Base-by-base conservation (phyloP, 345 rosid genomes). In the Salix dunnii region DNA sequence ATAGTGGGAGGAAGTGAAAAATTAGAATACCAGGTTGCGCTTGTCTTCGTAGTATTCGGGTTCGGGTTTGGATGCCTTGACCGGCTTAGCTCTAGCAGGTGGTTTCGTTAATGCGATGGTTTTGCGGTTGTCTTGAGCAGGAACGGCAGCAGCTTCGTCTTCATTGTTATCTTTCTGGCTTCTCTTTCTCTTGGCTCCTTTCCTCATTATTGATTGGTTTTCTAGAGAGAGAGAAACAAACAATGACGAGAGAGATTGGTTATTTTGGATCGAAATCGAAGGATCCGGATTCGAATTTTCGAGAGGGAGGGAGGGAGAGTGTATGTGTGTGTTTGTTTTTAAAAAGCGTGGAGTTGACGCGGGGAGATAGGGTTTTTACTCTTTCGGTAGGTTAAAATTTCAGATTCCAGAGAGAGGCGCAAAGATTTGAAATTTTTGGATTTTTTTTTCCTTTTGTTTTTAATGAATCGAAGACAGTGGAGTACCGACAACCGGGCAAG, bases 11-110 rank as follows among this genome's bases (percentile, higher is more conserved):
- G 40, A 28, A 49, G 17, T 8, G 46, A 68, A 51, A 18, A 11
- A 20, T 11, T 16, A 14, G 3, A 42, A 69, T 87, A 96, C 99
- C 92, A 96, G 77, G 87, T 89, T 92, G 17, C 98, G 97, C 80
- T 87, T 70, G 1, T 94, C 98, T 77, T 96, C 94, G 65, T 94
- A 87, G 86, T 85, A 96, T 86, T 92, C 91, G 46, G 94, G 91
- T 75, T 91, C 93, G 2, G 89, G 89, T 74, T 86, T 91, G 60
- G 87, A 74, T 28, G 77, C 84, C 86, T 84, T 87, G 21, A 79
- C 75, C 23, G 88, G 86, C 85, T 92, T 91, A 80, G 92, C 87
- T 68, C 78, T 80, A 25, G 88, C 38, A 55, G 83, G 36, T 60
- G 30, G 71, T 46, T 67, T 71, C 20, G 76, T 28, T 11, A 61